Conservation (phyloP, 805 yeast species). For the Kuraishia molischiana region DNA sequence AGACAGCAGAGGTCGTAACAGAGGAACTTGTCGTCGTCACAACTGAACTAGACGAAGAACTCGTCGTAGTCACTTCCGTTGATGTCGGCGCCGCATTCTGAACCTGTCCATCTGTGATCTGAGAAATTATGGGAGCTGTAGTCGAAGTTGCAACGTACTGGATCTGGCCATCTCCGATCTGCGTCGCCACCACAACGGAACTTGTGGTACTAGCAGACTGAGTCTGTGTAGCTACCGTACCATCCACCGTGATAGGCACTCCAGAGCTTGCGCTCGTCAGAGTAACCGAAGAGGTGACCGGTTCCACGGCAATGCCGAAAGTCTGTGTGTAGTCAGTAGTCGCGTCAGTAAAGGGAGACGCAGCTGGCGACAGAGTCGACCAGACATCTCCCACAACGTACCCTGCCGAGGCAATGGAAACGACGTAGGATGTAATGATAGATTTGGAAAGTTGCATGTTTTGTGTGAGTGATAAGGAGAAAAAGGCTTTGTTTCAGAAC, state of each 20-base stretch:
- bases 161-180: slow-evolving; percentile 34
- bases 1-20: slow-evolving; percentile 19
- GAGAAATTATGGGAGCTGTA: slow-evolving; percentile 11
- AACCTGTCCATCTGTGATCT: slow-evolving; percentile 16
- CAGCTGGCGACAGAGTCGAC: slow-evolving; percentile 60
- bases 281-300: slow-evolving; percentile 28
- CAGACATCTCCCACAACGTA: slow-evolving; percentile 50
- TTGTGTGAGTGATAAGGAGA: no score
- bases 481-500: no score
- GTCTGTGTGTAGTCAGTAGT: slow-evolving; percentile 41
- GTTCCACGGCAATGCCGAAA: slow-evolving; percentile 63
- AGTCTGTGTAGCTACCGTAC: slow-evolving; percentile 37
- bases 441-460: no score
- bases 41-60: neutral
- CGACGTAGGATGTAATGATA: slow-evolving; percentile 16
- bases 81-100: slow-evolving; percentile 7
- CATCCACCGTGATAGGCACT: slow-evolving; percentile 22
- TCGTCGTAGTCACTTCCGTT: no score
- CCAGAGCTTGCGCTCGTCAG: slow-evolving; percentile 19
- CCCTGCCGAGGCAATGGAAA: slow-evolving; percentile 31
- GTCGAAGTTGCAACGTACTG: slow-evolving; percentile 16
- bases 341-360: slow-evolving; percentile 39
- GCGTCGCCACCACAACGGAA: slow-evolving; percentile 23
- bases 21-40: no score
- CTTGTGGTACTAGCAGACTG: slow-evolving; percentile 9